Percentiles rank a stretch among this genome's conserved stretches.
These are phyloP conservation scores for Globisporangium carolinianum DNA, from an alignment of 352 stramenopile species.

Conservation along the genomic window DNA sequence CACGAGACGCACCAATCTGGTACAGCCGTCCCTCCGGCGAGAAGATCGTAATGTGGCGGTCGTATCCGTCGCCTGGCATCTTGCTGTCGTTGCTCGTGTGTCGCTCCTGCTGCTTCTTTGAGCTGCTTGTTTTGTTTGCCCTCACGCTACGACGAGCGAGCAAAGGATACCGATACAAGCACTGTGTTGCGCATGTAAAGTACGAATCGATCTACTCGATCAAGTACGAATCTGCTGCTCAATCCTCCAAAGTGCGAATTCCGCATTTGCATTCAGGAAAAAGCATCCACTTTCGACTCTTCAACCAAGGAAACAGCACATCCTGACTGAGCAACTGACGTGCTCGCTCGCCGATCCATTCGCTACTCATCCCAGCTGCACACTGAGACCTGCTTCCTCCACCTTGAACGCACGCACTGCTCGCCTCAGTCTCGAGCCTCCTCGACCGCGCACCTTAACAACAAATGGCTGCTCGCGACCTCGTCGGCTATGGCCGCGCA, in stretches of 20 bases:
- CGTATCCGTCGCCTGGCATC: conserved; percentile 87
- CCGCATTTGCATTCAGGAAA: too few relatives aligned
- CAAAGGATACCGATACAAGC: conserved; percentile 3
- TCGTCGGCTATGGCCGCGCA: conserved; percentile 83
- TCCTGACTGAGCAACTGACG: too few relatives aligned
- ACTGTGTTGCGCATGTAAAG: conserved; percentile 6
- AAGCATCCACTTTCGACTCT: too few relatives aligned
- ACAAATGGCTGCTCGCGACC: conserved; percentile 38
- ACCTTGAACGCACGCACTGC: too few relatives aligned
- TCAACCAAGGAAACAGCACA: too few relatives aligned
- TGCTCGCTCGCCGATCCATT: too few relatives aligned
- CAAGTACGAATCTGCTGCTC: too few relatives aligned
- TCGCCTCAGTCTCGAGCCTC: too few relatives aligned
- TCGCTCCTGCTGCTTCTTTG: conserved; percentile 3
- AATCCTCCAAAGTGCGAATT: too few relatives aligned
- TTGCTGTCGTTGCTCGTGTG: conserved; percentile 4
- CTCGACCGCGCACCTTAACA: background rate
- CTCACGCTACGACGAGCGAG: background rate
- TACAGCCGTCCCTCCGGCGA: conserved; percentile 97
- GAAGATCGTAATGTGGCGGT: conserved; percentile 97
- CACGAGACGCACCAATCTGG: conserved; percentile 86
- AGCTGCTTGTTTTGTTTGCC: conserved; percentile 11
- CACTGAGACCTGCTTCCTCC: too few relatives aligned
- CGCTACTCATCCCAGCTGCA: too few relatives aligned
- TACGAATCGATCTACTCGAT: background rate